Conservation (phyloP, 2,329 filamentous ascomycete genomes). For the Sclerotinia trifoliorum region DNA sequence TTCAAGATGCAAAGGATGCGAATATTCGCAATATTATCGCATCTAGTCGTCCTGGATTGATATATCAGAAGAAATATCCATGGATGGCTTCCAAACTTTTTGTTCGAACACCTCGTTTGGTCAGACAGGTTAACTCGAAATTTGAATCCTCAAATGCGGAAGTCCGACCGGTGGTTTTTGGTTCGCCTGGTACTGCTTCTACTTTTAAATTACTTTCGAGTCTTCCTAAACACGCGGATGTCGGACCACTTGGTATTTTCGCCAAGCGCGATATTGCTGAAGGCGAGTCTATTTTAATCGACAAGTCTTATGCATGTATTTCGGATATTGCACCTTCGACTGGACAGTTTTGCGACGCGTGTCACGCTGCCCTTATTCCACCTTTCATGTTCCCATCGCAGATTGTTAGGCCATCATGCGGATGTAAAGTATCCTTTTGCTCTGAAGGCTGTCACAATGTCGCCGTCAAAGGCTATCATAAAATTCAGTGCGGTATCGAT, state of each 20-base stretch:
- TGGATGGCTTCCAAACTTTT: slow-evolving; percentile 33
- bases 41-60: slow-evolving; percentile 25
- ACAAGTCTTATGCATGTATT: slow-evolving; percentile 27
- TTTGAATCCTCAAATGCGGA: slow-evolving; percentile 22
- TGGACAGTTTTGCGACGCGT: slow-evolving; percentile 34
- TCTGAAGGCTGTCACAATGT: slow-evolving; percentile 29
- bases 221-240: slow-evolving; percentile 24
- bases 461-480: slow-evolving; percentile 33
- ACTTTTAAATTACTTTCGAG: background rate
- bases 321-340: slow-evolving; percentile 26
- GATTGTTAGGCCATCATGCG: slow-evolving; percentile 27
- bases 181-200: background rate
- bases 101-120: slow-evolving; percentile 25
- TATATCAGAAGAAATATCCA: slow-evolving; percentile 35
- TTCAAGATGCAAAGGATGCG: background rate
- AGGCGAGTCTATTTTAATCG: slow-evolving; percentile 33
- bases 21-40: slow-evolving; percentile 8
- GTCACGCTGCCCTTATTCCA: slow-evolving; percentile 27
- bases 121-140: slow-evolving; percentile 29
- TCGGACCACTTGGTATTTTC: slow-evolving; percentile 36
- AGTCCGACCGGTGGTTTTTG: slow-evolving; percentile 30
- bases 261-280: slow-evolving; percentile 32
- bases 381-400: slow-evolving; percentile 24
- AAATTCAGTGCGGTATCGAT: slow-evolving; percentile 32
- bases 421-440: slow-evolving; percentile 32